phyloP scores from a whole-genome alignment of 2,329 filamentous ascomycete species.

The Alternaria tenuissima region DNA sequence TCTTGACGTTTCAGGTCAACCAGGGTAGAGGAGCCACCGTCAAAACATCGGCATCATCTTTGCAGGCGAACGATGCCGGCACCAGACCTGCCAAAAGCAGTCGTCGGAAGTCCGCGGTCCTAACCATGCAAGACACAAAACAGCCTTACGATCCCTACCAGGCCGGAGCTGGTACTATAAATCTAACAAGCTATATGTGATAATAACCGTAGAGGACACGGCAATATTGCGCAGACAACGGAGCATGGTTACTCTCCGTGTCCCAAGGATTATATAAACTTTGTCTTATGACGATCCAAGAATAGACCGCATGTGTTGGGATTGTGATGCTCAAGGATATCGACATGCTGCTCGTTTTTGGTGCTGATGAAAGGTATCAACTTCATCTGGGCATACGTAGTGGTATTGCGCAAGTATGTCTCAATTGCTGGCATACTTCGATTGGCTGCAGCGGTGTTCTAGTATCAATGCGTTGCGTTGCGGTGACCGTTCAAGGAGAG shows the following conservation, averaged over 20 bases:
- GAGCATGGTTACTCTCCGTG: conserved; percentile 8
- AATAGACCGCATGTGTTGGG: conserved; percentile 27
- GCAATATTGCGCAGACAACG: conserved; percentile 24
- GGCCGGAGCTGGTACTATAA: conserved; percentile 19
- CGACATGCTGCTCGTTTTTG: conserved; percentile 9
- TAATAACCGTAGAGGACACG: conserved; percentile 25
- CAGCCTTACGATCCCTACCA: conserved; percentile 4
- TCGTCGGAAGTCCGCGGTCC: neutral
- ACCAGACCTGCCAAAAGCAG: neutral
- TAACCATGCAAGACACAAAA: conserved; percentile 7
- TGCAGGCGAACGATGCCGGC: neutral
- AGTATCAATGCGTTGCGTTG: conserved; percentile 12
- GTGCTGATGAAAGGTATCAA: conserved; percentile 1
- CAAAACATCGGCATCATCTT: neutral
- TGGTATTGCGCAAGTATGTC: conserved; percentile 26
- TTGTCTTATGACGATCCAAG: conserved; percentile 25
- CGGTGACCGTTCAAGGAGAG: conserved; percentile 31
- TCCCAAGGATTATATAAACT: conserved; percentile 11
- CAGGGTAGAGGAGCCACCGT: neutral
- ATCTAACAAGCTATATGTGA: conserved; percentile 34
- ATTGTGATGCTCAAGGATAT: neutral
- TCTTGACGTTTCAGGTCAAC: neutral
- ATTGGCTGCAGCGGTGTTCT: conserved; percentile 27
- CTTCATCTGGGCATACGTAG: conserved; percentile 1
- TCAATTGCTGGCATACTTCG: conserved; percentile 16